Percentiles rank a stretch among this genome's conserved stretches.
These are phyloP conservation scores for Psilocybe cyanescens DNA, from an alignment of 768 basidiomycete genomes.

Conservation along the genomic window DNA sequence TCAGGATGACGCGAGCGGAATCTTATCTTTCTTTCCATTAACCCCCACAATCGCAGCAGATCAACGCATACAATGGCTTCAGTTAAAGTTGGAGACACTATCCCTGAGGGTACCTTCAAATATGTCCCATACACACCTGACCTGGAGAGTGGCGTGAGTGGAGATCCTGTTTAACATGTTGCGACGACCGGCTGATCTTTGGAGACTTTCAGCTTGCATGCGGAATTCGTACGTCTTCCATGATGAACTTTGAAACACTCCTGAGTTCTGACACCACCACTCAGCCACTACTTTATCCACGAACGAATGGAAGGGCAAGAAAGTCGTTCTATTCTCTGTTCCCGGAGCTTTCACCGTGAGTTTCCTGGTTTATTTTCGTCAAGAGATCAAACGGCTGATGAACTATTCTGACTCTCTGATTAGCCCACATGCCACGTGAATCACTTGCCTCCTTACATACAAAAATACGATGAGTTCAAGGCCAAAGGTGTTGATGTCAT, in stretches of 20 bases:
- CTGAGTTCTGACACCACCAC: slow-evolving; percentile 5
- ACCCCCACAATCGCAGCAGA: not conserved
- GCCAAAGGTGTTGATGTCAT: slow-evolving; percentile 77
- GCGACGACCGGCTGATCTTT: slow-evolving; percentile 14
- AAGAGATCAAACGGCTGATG: not conserved
- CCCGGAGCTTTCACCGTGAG: slow-evolving; percentile 83
- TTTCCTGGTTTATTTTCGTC: slow-evolving; percentile 7
- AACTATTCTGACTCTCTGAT: slow-evolving; percentile 26
- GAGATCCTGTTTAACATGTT: slow-evolving; percentile 5
- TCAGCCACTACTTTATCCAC: slow-evolving; percentile 59
- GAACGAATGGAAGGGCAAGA: slow-evolving; percentile 79
- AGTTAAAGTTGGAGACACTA: slow-evolving; percentile 40
- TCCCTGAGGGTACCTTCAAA: slow-evolving; percentile 43
- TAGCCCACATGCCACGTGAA: slow-evolving; percentile 67
- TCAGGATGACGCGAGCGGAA: not conserved
- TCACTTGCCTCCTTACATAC: slow-evolving; percentile 69
- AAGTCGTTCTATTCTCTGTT: slow-evolving; percentile 77
- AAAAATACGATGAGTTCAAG: slow-evolving; percentile 74
- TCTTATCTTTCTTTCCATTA: slow-evolving; percentile 11
- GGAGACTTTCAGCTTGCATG: slow-evolving; percentile 51
- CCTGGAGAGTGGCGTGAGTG: slow-evolving; percentile 62
- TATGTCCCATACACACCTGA: slow-evolving; percentile 65
- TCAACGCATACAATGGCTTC: slow-evolving; percentile 25
- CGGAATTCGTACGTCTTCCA: slow-evolving; percentile 58
- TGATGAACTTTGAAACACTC: slow-evolving; percentile 13